Evolutionary conservation across 208 protist species (phyloP).

Genomic region (Trypanosoma boissoni): DNA sequence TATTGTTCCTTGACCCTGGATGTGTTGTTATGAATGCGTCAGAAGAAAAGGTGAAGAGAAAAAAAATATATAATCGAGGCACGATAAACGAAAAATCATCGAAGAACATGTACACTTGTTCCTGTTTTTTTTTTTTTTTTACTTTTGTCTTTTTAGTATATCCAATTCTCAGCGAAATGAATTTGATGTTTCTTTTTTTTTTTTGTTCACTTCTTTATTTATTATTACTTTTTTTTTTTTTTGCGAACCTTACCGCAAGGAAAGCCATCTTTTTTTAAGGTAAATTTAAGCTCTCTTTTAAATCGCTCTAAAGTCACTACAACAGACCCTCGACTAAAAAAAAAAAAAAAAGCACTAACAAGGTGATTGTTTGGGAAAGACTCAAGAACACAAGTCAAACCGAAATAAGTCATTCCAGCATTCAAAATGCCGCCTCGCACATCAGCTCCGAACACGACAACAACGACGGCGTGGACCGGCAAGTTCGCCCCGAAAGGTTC

Average conservation of each 20-base stretch:
- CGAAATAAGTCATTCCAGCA: background rate
- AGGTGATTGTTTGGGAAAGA: constrained; percentile 6
- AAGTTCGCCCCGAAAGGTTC: constrained; percentile 1
- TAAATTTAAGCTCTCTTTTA: constrained; percentile 6
- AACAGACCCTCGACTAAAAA: background rate
- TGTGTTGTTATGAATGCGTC: background rate
- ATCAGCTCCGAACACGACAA: constrained; percentile 27
- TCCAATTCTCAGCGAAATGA: no score
- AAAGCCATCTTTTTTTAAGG: constrained; percentile 16
- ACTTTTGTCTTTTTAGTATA: constrained; percentile 5
- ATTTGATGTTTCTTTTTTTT: background rate
- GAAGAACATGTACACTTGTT: background rate
- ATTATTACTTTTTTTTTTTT: constrained; percentile 14
- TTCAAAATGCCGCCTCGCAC: constrained; percentile 15
- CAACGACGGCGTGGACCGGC: constrained; percentile 6
- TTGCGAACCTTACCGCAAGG: background rate
- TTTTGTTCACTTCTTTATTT: constrained; percentile 3
- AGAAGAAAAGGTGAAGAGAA: no score
- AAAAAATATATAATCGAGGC: no score
- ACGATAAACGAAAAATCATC: no score
- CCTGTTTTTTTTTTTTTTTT: constrained; percentile 27
- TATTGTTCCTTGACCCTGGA: background rate
- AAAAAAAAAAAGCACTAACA: background rate
- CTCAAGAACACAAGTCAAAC: constrained; percentile 11
- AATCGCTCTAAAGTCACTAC: background rate